phyloP scores from a whole-genome alignment of 2,329 filamentous ascomycete genomes.

The Xylaria sp. region DNA sequence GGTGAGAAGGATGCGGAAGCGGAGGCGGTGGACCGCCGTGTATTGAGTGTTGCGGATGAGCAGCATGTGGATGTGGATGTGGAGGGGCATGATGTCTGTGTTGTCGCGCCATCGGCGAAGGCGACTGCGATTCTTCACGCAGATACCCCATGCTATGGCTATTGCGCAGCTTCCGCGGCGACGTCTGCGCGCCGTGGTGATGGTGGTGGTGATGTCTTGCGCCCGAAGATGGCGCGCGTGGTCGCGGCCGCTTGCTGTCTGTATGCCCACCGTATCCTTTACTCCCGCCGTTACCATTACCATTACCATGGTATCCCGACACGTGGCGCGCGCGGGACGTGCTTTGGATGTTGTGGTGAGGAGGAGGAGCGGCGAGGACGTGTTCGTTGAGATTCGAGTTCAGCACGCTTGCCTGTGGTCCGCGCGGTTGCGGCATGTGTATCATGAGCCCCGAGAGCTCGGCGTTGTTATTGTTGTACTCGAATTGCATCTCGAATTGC shows the following conservation, averaged over 20 bases:
- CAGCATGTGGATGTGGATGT: neutral
- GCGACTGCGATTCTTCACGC: conserved; percentile 52
- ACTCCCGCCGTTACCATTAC: conserved; percentile 41
- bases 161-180: conserved; percentile 58
- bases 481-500: conserved; percentile 56
- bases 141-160: conserved; percentile 43
- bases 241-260: conserved; percentile 57
- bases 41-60: neutral
- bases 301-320: conserved; percentile 34
- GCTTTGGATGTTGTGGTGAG: conserved; percentile 18
- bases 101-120: conserved; percentile 49
- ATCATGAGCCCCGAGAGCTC: conserved; percentile 62
- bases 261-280: conserved; percentile 31
- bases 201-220: conserved; percentile 56
- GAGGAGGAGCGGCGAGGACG: conserved; percentile 12
- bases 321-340: conserved; percentile 41
- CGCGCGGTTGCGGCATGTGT: conserved; percentile 63
- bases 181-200: conserved; percentile 49
- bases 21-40: neutral
- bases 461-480: conserved; percentile 16
- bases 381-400: conserved; percentile 47
- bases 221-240: conserved; percentile 65
- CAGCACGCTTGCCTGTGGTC: conserved; percentile 53
- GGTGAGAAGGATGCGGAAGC: neutral
- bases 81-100: neutral